Evolutionary conservation across 2,329 filamentous ascomycete genomes (phyloP).

Genomic region (Diaporthe nobilis): DNA sequence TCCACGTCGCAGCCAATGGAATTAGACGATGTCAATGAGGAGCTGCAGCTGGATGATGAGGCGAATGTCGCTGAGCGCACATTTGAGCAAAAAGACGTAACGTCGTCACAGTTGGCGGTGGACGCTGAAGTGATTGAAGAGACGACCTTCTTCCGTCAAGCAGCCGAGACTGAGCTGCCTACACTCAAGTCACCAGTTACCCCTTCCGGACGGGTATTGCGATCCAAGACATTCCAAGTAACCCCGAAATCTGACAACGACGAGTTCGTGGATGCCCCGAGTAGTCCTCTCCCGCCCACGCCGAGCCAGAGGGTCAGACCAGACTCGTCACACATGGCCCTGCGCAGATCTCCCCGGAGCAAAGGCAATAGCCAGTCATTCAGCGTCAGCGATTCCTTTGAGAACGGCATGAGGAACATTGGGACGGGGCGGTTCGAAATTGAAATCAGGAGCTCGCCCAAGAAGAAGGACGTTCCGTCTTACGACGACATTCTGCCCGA

Average conservation of each 20-base stretch:
- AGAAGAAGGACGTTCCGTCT: constrained; percentile 34
- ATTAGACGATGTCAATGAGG: constrained; percentile 43
- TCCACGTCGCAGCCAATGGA: constrained; percentile 44
- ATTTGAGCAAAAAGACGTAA: neutral
- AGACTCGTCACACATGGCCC: constrained; percentile 28
- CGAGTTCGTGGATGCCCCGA: constrained; percentile 65
- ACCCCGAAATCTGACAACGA: constrained; percentile 61
- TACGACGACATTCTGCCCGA: constrained; percentile 40
- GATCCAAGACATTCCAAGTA: constrained; percentile 47
- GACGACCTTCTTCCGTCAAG: neutral
- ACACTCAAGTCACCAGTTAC: neutral
- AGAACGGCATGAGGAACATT: constrained; percentile 34
- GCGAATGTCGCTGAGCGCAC: constrained; percentile 27
- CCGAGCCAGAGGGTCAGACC: constrained; percentile 47
- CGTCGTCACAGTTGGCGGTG: constrained; percentile 15
- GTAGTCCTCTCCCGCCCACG: constrained; percentile 55
- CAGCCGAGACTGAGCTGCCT: neutral
- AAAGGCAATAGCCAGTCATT: constrained; percentile 51
- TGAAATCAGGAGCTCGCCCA: constrained; percentile 38
- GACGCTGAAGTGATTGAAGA: constrained; percentile 34
- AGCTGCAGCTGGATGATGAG: constrained; percentile 42
- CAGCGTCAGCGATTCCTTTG: constrained; percentile 54
- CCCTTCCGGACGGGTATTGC: constrained; percentile 28
- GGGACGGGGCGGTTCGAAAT: constrained; percentile 38
- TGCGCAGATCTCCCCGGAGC: constrained; percentile 20